phyloP scores from a whole-genome alignment of 805 yeast genomes.

The Yarrowia sp. region DNA sequence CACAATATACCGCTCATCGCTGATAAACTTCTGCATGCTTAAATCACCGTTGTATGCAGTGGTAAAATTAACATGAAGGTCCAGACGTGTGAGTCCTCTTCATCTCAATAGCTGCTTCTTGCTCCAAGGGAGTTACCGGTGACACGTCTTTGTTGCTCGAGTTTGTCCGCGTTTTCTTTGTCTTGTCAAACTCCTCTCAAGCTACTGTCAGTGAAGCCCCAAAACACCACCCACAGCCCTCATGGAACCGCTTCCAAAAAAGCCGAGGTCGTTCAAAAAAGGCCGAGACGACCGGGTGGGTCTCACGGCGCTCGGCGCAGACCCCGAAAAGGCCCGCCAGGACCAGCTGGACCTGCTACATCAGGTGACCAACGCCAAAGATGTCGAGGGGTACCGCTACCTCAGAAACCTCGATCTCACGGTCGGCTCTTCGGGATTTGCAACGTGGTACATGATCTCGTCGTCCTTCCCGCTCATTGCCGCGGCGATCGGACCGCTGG shows the following conservation, averaged over 20 bases:
- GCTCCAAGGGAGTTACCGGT: too few relatives aligned
- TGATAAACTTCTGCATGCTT: slow-evolving; percentile 15
- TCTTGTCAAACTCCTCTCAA: too few relatives aligned
- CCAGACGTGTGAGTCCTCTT: too few relatives aligned
- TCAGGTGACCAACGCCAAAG: slow-evolving; percentile 27
- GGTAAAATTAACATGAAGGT: slow-evolving; percentile 1
- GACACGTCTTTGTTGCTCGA: too few relatives aligned
- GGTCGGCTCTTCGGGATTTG: slow-evolving; percentile 40
- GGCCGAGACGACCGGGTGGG: slow-evolving; percentile 33
- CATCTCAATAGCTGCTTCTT: too few relatives aligned
- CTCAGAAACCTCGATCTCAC: slow-evolving; percentile 13
- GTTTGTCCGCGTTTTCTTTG: too few relatives aligned
- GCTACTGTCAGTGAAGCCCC: too few relatives aligned
- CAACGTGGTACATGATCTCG: slow-evolving; percentile 68
- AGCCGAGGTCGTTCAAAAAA: slow-evolving; percentile 20
- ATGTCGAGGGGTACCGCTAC: slow-evolving; percentile 22
- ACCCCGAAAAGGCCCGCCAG: slow-evolving; percentile 10
- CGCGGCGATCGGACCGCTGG: slow-evolving; percentile 79
- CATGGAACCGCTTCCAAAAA: background rate
- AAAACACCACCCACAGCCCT: too few relatives aligned
- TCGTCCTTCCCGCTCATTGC: slow-evolving; percentile 76
- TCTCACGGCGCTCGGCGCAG: slow-evolving; percentile 1
- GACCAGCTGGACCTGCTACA: slow-evolving; percentile 23
- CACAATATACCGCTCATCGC: background rate
- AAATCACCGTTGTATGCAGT: slow-evolving; percentile 12